A percentile compares a stretch with the other conserved stretches of the same genome.
Evolutionary conservation across 306 rosid genomes (phyloP).

Genomic region (Vigna hirtella): DNA sequence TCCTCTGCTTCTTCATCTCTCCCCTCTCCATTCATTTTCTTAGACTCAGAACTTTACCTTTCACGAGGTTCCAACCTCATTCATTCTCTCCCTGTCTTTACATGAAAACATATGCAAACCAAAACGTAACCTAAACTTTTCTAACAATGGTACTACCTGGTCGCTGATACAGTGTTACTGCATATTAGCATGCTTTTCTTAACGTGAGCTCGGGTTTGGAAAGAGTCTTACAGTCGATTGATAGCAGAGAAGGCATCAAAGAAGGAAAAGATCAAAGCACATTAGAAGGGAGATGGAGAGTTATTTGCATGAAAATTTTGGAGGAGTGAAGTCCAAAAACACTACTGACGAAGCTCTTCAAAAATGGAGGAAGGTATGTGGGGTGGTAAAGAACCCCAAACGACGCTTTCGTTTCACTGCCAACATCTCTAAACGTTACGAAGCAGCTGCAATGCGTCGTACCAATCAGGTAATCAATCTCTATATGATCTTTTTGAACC

Average conservation of each 20-base stretch:
- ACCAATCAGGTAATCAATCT: slow-evolving; percentile 68
- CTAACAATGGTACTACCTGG: neutral
- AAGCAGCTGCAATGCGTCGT: slow-evolving; percentile 93
- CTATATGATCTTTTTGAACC: neutral
- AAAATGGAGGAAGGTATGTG: slow-evolving; percentile 84
- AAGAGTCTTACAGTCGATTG: neutral
- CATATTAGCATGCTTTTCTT: neutral
- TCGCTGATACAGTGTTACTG: slow-evolving; percentile 6
- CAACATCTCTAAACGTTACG: slow-evolving; percentile 73
- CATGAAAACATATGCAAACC: neutral
- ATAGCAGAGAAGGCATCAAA: neutral
- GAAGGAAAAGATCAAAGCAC: neutral
- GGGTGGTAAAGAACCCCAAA: slow-evolving; percentile 83
- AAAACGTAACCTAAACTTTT: neutral
- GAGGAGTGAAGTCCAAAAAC: slow-evolving; percentile 70
- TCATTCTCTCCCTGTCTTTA: slow-evolving; percentile 30
- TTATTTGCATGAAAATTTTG: slow-evolving; percentile 75
- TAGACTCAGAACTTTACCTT: neutral
- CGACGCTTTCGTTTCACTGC: slow-evolving; percentile 92
- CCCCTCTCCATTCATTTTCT: slow-evolving; percentile 33
- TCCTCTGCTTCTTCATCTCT: slow-evolving; percentile 38
- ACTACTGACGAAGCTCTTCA: slow-evolving; percentile 74
- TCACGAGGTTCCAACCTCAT: slow-evolving; percentile 27
- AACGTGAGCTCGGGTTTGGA: neutral
- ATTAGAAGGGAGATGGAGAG: slow-evolving; percentile 61